Evolutionary conservation across 768 basidiomycete species (phyloP).

Genomic region (Sporobolomyces roseus): DNA sequence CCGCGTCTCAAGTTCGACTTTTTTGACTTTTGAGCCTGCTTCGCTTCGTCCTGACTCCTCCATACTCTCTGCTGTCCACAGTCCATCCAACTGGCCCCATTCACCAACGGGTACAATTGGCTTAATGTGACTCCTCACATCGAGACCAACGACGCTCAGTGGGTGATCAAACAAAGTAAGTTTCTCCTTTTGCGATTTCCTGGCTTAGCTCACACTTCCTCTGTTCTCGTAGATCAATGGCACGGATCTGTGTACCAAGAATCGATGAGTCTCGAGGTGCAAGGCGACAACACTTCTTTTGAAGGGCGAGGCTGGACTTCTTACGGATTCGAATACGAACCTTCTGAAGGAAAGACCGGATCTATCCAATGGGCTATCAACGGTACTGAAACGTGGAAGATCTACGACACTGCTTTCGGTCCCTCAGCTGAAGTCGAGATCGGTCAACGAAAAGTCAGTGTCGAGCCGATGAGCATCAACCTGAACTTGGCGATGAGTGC

Average conservation of each 20-base stretch:
- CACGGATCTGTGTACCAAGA: slow-evolving; percentile 36
- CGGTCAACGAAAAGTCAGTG: slow-evolving; percentile 64
- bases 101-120: slow-evolving; percentile 62
- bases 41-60: too few relatives aligned
- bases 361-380: slow-evolving; percentile 75
- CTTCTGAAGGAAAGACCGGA: slow-evolving; percentile 52
- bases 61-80: slow-evolving; percentile 48
- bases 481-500: slow-evolving; percentile 57
- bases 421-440: slow-evolving; percentile 61
- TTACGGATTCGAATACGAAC: slow-evolving; percentile 37
- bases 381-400: slow-evolving; percentile 66
- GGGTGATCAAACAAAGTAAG: slow-evolving; percentile 31
- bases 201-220: too few relatives aligned
- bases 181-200: neutral
- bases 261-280: slow-evolving; percentile 23
- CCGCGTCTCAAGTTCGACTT: slow-evolving; percentile 47
- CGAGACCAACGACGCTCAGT: slow-evolving; percentile 55
- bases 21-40: slow-evolving; percentile 45
- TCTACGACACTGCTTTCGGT: slow-evolving; percentile 63
- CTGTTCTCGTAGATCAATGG: slow-evolving; percentile 18
- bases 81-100: slow-evolving; percentile 58
- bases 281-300: slow-evolving; percentile 31
- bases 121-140: slow-evolving; percentile 57
- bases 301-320: slow-evolving; percentile 22
- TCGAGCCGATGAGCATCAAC: slow-evolving; percentile 86